Percentiles rank a stretch among this genome's conserved stretches.
These are phyloP conservation scores for Asterochloris erici DNA, from an alignment of 139 green algal species.

Conservation along the genomic window DNA sequence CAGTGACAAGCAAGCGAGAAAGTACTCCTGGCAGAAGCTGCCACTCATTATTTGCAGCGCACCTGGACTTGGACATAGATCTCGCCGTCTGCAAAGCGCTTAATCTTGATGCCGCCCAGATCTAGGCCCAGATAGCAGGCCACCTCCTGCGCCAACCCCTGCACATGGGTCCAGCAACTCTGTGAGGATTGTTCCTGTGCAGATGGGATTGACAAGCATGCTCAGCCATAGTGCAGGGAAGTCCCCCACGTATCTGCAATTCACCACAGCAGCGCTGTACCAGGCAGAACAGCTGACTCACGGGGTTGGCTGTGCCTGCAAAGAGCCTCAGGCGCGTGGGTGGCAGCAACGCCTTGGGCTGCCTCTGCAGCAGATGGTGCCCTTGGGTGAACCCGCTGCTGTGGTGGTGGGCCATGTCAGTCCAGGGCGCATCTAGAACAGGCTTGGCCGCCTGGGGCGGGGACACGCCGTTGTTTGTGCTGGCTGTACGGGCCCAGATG, in stretches of 20 bases:
- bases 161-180: not conserved
- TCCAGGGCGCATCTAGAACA: no score
- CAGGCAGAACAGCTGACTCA: constrained; percentile 11
- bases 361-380: not conserved
- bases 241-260: not conserved
- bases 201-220: not conserved
- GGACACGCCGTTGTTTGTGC: no score
- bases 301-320: constrained; percentile 74
- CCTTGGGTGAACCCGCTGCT: not conserved
- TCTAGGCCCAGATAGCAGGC: constrained; percentile 95
- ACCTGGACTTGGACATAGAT: constrained; percentile 96
- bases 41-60: not conserved
- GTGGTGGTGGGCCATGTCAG: no score
- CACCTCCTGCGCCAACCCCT: constrained; percentile 84
- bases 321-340: constrained; percentile 74
- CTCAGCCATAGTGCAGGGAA: not conserved
- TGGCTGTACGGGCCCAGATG: no score
- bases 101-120: constrained; percentile 91
- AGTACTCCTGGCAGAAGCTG: not conserved
- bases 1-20: no score
- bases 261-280: not conserved
- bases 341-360: constrained; percentile 1
- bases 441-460: no score
- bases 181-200: no score
- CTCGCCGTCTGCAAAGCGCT: constrained; percentile 98